A percentile compares a stretch with the other conserved stretches of the same genome.
Conservation (phyloP, 257 asterid species). For the Fraxinus quadrangulata region DNA sequence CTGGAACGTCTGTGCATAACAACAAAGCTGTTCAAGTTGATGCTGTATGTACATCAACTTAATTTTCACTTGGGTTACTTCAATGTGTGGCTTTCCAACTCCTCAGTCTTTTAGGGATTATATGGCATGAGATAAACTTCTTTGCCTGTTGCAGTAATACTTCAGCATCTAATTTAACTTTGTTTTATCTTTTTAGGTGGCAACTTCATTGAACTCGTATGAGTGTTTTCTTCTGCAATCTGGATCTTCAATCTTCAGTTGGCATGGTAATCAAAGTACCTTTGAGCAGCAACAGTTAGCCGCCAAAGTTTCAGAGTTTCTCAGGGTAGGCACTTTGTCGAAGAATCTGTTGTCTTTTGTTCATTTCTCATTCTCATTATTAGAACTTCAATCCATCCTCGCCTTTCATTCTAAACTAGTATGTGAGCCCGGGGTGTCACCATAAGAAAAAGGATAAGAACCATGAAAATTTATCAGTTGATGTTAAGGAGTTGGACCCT, state of each 20-base stretch:
- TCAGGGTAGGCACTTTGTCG: slow-evolving; percentile 57
- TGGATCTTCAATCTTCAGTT: slow-evolving; percentile 72
- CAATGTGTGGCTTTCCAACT: not conserved
- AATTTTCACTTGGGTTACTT: slow-evolving; percentile 11
- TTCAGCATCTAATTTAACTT: slow-evolving; percentile 5
- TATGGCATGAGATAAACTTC: not conserved
- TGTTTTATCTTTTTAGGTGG: slow-evolving; percentile 51
- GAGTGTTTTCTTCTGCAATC: slow-evolving; percentile 96
- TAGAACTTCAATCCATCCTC: slow-evolving; percentile 1
- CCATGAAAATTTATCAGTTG: not conserved
- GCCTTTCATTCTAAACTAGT: not conserved
- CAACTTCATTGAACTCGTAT: slow-evolving; percentile 75
- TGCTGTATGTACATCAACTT: slow-evolving; percentile 57
- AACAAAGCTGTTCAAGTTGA: slow-evolving; percentile 88
- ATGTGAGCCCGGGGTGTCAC: not conserved
- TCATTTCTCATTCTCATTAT: slow-evolving; percentile 4
- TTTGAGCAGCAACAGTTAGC: slow-evolving; percentile 91
- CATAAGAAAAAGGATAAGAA: not conserved
- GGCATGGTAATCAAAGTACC: slow-evolving; percentile 93
- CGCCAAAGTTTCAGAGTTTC: slow-evolving; percentile 77
- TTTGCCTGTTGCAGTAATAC: slow-evolving; percentile 6
- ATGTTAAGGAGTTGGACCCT: not conserved
- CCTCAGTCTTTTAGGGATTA: not conserved
- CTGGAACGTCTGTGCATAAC: slow-evolving; percentile 85
- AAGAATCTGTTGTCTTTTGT: slow-evolving; percentile 21